Evolutionary conservation across 208 protist species (phyloP).

Genomic region (Wallacemonas collosoma): DNA sequence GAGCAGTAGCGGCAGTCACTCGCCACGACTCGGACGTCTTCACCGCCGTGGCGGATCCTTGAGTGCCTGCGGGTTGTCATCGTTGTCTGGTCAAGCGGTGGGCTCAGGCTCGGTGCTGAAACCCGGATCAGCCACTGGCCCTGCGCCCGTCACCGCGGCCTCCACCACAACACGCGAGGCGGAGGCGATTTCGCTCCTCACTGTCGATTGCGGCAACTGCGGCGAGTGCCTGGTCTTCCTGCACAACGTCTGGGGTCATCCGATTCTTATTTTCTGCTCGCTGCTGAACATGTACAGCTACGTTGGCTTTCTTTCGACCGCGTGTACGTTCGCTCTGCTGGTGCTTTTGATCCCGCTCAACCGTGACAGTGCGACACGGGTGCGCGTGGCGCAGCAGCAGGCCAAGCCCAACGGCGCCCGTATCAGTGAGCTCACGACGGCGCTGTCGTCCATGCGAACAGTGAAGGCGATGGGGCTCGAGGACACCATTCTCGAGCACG

Average conservation of each 20-base stretch:
- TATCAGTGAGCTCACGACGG: conserved; percentile 61
- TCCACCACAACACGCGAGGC: conserved; percentile 40
- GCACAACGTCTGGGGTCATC: conserved; percentile 78
- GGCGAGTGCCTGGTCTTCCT: conserved; percentile 67
- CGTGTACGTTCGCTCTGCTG: conserved; percentile 51
- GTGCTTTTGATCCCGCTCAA: conserved; percentile 63
- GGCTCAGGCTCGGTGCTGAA: no score
- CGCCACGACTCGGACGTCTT: neutral
- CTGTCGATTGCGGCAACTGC: conserved; percentile 64
- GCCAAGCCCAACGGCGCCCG: conserved; percentile 47
- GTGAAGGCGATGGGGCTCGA: conserved; percentile 78
- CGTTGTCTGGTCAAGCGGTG: neutral
- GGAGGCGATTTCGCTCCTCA: conserved; percentile 63
- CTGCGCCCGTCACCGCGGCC: neutral
- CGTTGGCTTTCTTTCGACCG: conserved; percentile 61
- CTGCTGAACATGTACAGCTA: conserved; percentile 71
- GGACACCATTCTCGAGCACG: conserved; percentile 35
- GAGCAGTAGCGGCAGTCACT: neutral
- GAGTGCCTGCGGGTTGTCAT: neutral
- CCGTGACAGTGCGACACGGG: conserved; percentile 37
- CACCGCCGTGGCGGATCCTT: neutral
- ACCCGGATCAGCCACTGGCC: no score
- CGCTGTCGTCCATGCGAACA: conserved; percentile 67
- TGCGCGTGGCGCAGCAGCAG: conserved; percentile 59
- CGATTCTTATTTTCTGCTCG: conserved; percentile 55